phyloP scores from a whole-genome alignment of 148 eudicot species.

The Rhododendron henanense region DNA sequence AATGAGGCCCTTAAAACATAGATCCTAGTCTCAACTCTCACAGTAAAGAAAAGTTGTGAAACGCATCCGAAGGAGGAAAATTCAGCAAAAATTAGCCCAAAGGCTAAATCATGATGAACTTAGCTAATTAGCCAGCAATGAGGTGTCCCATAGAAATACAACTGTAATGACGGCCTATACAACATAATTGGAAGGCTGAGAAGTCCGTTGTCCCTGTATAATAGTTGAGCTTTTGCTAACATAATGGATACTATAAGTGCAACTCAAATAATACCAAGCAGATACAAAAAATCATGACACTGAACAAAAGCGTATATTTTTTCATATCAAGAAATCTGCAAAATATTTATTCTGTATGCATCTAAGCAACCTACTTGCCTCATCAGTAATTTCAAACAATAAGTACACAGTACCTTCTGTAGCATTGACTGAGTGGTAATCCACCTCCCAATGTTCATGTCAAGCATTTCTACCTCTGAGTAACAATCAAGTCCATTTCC shows the following conservation, averaged over 20 bases:
- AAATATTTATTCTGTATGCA: background rate
- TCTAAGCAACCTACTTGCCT: background rate
- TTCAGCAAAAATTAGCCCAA: background rate
- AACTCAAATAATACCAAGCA: background rate
- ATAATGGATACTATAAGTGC: background rate
- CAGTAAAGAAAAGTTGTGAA: background rate
- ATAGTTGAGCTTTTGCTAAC: background rate
- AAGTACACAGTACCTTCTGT: slow-evolving; percentile 40
- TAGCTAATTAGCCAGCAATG: background rate
- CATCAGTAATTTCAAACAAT: background rate
- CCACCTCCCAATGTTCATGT: slow-evolving; percentile 57
- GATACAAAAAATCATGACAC: background rate
- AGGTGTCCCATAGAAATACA: background rate
- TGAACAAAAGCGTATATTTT: background rate
- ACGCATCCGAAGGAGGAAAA: background rate
- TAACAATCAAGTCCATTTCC: too few species aligned
- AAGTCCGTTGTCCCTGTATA: background rate
- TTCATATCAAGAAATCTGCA: background rate
- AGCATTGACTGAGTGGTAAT: slow-evolving; percentile 49
- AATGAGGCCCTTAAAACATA: background rate
- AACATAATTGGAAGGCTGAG: background rate
- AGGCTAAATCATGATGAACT: background rate
- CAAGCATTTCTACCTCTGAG: slow-evolving; percentile 66
- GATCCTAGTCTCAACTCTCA: background rate
- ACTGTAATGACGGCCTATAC: background rate